phyloP scores from a whole-genome alignment of 2,329 filamentous ascomycete genomes.

The Cladophialophora carrionii region DNA sequence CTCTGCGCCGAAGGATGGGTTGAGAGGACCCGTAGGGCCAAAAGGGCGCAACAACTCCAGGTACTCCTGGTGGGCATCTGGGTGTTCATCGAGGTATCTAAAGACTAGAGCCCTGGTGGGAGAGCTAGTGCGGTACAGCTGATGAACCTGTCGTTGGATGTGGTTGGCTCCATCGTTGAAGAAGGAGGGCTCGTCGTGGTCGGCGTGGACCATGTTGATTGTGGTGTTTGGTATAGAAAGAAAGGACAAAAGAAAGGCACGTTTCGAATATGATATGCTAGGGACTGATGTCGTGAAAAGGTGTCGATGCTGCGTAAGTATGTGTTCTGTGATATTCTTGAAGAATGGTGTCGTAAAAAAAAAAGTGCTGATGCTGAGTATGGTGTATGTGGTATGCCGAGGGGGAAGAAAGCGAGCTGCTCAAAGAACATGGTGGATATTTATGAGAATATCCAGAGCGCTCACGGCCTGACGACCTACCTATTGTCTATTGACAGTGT shows the following conservation, averaged over 20 bases:
- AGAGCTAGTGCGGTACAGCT: conserved; percentile 13
- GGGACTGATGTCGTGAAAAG: too few species aligned
- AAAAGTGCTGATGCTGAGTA: not conserved
- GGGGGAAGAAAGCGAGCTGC: not conserved
- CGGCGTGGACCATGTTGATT: conserved; percentile 26
- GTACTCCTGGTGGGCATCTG: conserved; percentile 21
- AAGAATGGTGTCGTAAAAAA: too few species aligned
- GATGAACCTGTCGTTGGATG: conserved; percentile 3
- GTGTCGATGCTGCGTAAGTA: too few species aligned
- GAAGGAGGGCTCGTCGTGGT: conserved; percentile 22
- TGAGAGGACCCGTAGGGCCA: conserved; percentile 14
- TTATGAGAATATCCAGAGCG: not conserved
- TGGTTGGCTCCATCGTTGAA: conserved; percentile 20
- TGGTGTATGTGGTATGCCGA: not conserved
- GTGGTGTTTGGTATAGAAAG: not conserved
- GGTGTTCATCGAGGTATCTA: conserved; percentile 29
- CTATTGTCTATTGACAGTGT: conserved; percentile 5
- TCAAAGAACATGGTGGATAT: not conserved
- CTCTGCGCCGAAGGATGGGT: conserved; percentile 1
- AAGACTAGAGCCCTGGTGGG: conserved; percentile 19
- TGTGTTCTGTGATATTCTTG: too few species aligned
- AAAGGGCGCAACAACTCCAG: conserved; percentile 14
- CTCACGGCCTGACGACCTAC: not conserved
- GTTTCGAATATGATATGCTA: not conserved
- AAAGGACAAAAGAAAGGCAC: not conserved